phyloP scores from a whole-genome alignment of 495 filamentous ascomycete genomes.

The Trichoderma asperelloides region DNA sequence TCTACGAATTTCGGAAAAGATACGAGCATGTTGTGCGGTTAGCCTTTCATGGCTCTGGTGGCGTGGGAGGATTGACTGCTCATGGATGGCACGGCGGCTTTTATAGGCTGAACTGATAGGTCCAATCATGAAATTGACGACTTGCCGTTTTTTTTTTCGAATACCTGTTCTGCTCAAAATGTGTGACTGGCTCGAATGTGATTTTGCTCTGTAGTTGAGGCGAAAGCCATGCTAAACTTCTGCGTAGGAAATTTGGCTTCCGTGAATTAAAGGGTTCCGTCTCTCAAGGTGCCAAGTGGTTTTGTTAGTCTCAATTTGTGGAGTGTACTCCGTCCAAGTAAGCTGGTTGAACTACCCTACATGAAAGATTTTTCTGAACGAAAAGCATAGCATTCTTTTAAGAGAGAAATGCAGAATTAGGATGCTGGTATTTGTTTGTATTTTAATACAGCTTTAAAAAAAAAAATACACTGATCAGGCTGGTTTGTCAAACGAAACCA shows the following conservation, averaged over 20 bases:
- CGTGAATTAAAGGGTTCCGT: too few relatives aligned
- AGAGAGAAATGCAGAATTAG: not conserved
- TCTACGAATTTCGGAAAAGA: constrained; percentile 20
- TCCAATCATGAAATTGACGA: not conserved
- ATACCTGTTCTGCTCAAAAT: not conserved
- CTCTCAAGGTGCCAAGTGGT: too few relatives aligned
- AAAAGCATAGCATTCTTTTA: not conserved
- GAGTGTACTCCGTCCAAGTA: not conserved
- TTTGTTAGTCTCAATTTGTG: too few relatives aligned
- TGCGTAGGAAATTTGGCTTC: too few relatives aligned
- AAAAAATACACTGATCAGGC: too few relatives aligned
- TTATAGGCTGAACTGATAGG: not conserved
- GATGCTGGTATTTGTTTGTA: too few relatives aligned
- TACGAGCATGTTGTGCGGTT: constrained; percentile 8
- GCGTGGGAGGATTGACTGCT: constrained; percentile 1
- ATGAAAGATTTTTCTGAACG: not conserved
- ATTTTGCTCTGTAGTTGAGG: not conserved
- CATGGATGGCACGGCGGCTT: not conserved
- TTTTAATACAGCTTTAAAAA: too few relatives aligned
- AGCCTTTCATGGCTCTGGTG: constrained; percentile 1
- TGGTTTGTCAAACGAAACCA: too few relatives aligned
- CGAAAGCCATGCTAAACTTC: too few relatives aligned
- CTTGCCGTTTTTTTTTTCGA: constrained; percentile 3
- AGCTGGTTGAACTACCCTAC: not conserved
- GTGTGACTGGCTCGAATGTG: not conserved